Evolutionary conservation across 208 protist genomes (phyloP), one percentile per base, ranked within the genome.

Genomic region (Leishmania turanica): DNA sequence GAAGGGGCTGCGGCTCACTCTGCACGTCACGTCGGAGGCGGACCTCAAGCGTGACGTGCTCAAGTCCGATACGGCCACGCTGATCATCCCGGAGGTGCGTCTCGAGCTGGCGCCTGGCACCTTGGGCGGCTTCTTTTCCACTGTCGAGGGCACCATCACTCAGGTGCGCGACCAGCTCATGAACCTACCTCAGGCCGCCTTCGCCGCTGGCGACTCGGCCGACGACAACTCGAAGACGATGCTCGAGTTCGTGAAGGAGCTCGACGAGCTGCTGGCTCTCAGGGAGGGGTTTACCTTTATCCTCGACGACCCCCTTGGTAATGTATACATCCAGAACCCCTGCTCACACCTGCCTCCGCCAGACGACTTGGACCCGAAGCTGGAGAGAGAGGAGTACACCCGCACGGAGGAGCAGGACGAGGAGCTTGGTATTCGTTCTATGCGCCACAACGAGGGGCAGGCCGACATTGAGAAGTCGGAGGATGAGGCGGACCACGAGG

Each of bases 41-140:
- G 98, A 99, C 78, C 80, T 99, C 21, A 96, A 92, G 83, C 91
- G 98, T 47, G 97, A 99, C 80, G 90, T 99, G 64, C 94, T 99
- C 60, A 99, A 99, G 79, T 98, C 95, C 27, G 96, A 99, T 40
- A 98, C 95, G 21, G 91, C 97, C 5, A 92, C 89, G 45, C 76
- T 99, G 7, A 34, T 85, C 34, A 97, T 99, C 73, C 95, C 95
- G 0, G 96, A 99, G 80, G 84, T 99, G 49, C 85, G 89, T 7
- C 85, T 99, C 27, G 90, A 99, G 72, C 82, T 99, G 8, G 71
- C 94, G 0, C 80, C 91, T 1, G 98, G 98, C 60, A 98, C 96
- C 6, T 86, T 99, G 7, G 98, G 98, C 31, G 97, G 97, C 64
- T 96, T 97, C 77, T 99, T 99, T 72, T 98, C 97, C 21, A 97